Base-by-base conservation (phyloP, 23 red algal species). In the Chondrus crispus region DNA sequence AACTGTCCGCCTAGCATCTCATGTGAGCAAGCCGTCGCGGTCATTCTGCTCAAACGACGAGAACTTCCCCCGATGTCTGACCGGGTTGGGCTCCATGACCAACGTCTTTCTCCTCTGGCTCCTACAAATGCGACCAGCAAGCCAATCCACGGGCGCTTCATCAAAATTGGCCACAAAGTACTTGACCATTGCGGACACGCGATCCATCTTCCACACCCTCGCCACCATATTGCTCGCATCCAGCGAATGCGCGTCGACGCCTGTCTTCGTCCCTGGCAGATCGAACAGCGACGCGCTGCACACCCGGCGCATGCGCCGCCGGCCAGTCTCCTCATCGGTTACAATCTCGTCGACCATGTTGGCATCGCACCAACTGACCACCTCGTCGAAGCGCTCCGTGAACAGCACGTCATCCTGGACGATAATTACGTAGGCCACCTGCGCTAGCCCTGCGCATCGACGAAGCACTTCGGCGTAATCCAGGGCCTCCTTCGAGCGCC, bases 321-420 rank as follows among this genome's bases (percentile, higher is more conserved):
- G 70, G 13, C 82, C 82, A n/a, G n/a, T n/a, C 16, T 90, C 19
- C 52, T 30, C 32, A 63, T 64, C 72, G 44, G 53, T 42, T 10
- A 24, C 38, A 53, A 58, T 46, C 19, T 49, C 42, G 26, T 70
- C 75, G 60, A 78, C 36, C 43, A 92, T 44, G 20, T 84, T 60
- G 39, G 28, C 24, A 38, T 73, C 62, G 22, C 58, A 63, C 92
- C 92, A 86, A 2, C 33, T 7, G 20, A 72, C 28, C 20, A 86
- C 83, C 1, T 70, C n/a, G 19, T 70, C 28, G 47, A 87, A 60
- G 6, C 62, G 33, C 35, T 29, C 35, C 20, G 48, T 44, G 48
- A 94, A 87, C 35, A 94, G 39, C 39, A 94, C 92, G 57, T 94
- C 92, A 55, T 94, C 92, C 47, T 94, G 92, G 54, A 94, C 54